A percentile compares a stretch with the other conserved stretches of the same genome.
These are phyloP conservation scores for Raddia guianensis DNA, from an alignment of 176 grass and related monocot species.

Conservation along the genomic window DNA sequence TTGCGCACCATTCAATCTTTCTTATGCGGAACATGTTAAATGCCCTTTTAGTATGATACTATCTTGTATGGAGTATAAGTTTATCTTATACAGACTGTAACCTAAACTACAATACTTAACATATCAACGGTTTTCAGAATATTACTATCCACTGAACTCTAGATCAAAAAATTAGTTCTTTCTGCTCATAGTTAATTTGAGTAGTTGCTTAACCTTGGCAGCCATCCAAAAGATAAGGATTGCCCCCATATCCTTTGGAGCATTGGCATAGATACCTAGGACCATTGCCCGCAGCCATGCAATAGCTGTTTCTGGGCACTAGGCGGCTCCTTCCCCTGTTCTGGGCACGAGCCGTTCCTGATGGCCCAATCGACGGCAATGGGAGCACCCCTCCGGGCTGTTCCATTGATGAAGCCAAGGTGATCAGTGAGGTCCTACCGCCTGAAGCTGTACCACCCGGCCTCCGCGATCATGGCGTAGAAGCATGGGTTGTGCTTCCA, in stretches of 20 bases:
- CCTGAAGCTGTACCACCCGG: constrained; percentile 22
- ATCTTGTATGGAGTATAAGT: no score
- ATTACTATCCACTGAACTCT: no score
- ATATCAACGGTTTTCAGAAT: no score
- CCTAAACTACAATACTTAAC: no score
- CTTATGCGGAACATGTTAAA: no score
- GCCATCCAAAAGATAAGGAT: constrained; percentile 18
- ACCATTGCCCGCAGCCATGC: neutral
- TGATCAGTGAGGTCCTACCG: neutral
- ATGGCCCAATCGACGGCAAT: neutral
- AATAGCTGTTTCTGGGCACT: constrained; percentile 19
- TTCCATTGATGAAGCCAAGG: neutral
- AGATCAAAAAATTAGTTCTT: no score
- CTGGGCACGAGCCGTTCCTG: neutral
- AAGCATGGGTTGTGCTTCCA: constrained; percentile 8
- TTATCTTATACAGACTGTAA: no score
- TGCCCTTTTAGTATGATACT: no score
- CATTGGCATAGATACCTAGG: constrained; percentile 26
- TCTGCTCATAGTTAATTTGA: no score
- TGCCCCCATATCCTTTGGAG: constrained; percentile 23
- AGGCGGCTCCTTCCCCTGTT: neutral
- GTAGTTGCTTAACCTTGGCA: constrained; percentile 10
- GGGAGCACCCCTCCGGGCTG: neutral
- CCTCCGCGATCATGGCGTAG: constrained; percentile 17
- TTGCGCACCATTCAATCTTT: no score